These are phyloP conservation scores for Ceratorhiza oryzae-sativae DNA, from an alignment of 1,284 basidiomycete genomes.

Conservation along the genomic window DNA sequence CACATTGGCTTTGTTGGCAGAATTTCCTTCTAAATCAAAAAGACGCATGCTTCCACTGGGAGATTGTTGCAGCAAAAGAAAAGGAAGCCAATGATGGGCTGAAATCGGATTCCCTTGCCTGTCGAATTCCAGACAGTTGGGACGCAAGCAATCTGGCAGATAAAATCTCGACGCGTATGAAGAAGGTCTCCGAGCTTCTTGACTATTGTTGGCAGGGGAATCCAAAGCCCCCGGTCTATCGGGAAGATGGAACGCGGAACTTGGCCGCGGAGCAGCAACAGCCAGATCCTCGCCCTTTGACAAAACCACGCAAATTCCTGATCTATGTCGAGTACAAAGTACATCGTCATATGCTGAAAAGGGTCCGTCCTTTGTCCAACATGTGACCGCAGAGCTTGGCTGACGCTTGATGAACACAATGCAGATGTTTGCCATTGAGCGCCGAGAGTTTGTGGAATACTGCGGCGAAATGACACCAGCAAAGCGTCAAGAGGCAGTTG, in stretches of 20 bases:
- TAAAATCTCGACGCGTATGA: background rate
- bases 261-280: background rate
- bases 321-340: background rate
- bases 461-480: background rate
- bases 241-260: background rate
- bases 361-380: background rate
- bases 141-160: background rate
- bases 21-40: background rate
- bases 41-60: background rate
- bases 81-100: background rate
- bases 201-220: conserved; percentile 13
- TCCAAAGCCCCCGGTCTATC: background rate
- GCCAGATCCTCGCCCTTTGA: background rate
- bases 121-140: background rate
- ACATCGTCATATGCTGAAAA: background rate
- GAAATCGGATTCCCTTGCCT: background rate
- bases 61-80: background rate
- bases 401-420: too few species aligned
- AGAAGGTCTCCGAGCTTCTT: background rate
- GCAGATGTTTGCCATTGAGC: background rate
- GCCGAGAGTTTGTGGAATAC: background rate
- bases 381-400: background rate
- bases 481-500: background rate
- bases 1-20: background rate
- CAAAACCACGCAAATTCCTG: conserved; percentile 10